phyloP scores from a whole-genome alignment of 768 basidiomycete genomes.

The Podaxis sp. region DNA sequence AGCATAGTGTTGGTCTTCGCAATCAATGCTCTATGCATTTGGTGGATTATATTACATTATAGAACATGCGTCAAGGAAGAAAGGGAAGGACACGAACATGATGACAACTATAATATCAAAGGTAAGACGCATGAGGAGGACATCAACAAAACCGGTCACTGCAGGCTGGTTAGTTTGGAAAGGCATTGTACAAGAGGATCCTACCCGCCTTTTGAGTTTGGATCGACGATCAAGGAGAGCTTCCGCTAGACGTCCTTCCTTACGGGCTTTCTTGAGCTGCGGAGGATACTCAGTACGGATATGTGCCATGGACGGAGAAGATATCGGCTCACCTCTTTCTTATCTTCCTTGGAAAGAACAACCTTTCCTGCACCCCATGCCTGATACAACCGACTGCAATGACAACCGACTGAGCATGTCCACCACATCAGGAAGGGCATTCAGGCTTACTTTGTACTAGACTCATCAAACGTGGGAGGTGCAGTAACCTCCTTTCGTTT shows the following conservation, averaged over 20 bases:
- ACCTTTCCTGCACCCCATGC: conserved; percentile 83
- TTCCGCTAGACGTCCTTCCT: conserved; percentile 81
- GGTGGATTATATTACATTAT: not conserved
- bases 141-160: conserved; percentile 55
- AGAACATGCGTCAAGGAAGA: not conserved
- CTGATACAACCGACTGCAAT: conserved; percentile 65
- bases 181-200: not conserved
- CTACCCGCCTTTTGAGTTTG: conserved; percentile 78
- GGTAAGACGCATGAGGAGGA: not conserved
- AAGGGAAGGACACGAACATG: not conserved
- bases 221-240: conserved; percentile 79
- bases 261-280: conserved; percentile 75
- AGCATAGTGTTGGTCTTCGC: not conserved
- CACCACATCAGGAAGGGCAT: not conserved
- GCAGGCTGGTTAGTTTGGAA: not conserved
- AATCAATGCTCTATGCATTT: not conserved
- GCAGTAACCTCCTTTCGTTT: conserved; percentile 61
- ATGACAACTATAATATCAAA: not conserved
- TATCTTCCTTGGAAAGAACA: conserved; percentile 68
- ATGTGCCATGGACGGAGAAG: conserved; percentile 1
- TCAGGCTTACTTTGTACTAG: conserved; percentile 63
- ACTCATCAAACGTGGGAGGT: conserved; percentile 65
- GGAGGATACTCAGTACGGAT: conserved; percentile 4
- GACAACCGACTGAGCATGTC: not conserved
- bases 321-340: conserved; percentile 57